phyloP scores from a whole-genome alignment of 1,284 basidiomycete species.

The Boletus smithii region DNA sequence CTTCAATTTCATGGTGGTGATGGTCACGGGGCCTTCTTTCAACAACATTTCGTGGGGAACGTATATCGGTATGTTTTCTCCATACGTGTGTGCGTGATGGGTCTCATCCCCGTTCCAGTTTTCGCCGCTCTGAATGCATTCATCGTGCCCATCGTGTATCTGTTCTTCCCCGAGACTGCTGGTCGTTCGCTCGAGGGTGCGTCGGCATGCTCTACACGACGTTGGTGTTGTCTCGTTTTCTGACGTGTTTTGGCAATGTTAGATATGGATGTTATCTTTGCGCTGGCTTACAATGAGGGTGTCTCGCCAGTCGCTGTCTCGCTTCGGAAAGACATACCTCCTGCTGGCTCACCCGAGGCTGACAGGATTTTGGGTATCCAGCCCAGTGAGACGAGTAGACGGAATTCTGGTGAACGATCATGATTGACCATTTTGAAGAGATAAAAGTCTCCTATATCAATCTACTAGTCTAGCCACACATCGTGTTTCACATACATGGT shows the following conservation, averaged over 20 bases:
- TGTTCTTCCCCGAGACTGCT: constrained; percentile 70
- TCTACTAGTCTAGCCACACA: too few relatives aligned
- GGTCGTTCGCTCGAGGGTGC: constrained; percentile 58
- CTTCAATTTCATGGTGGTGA: constrained; percentile 65
- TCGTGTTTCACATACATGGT: constrained; percentile 2
- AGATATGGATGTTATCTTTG: constrained; percentile 67
- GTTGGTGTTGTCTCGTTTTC: not conserved
- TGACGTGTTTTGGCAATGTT: constrained; percentile 6
- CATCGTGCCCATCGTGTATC: constrained; percentile 58
- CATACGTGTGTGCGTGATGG: not conserved
- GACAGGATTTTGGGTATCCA: constrained; percentile 47
- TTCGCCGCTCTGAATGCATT: constrained; percentile 60
- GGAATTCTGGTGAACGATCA: too few relatives aligned
- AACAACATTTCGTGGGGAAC: constrained; percentile 59
- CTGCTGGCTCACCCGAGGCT: constrained; percentile 52
- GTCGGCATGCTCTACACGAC: too few relatives aligned
- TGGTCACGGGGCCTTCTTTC: constrained; percentile 66
- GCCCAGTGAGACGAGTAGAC: constrained; percentile 7
- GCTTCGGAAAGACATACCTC: constrained; percentile 52
- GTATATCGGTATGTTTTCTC: constrained; percentile 48
- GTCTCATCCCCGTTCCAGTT: constrained; percentile 34
- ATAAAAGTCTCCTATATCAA: too few relatives aligned
- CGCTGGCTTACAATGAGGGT: constrained; percentile 53
- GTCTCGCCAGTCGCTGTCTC: constrained; percentile 57
- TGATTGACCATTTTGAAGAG: too few relatives aligned